Conservation (phyloP, 306 rosid genomes). For the Quercus glauca region DNA sequence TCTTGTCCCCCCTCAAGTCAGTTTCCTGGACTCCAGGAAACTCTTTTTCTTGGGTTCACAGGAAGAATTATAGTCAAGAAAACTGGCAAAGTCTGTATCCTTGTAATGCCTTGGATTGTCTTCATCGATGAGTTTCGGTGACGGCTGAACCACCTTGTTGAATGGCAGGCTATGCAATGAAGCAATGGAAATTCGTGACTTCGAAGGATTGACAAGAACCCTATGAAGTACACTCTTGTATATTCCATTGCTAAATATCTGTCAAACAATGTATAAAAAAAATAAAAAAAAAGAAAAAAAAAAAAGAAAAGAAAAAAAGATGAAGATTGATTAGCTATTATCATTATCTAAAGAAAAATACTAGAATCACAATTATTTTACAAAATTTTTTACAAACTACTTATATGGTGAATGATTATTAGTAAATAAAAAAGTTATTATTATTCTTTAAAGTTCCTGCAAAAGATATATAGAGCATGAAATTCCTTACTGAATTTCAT, state of each 20-base stretch:
- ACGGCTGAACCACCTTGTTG: slow-evolving; percentile 46
- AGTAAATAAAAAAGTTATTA: no score
- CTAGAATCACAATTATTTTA: no score
- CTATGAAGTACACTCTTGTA: slow-evolving; percentile 88
- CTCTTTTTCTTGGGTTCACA: slow-evolving; percentile 57
- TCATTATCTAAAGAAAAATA: no score
- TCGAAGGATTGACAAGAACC: slow-evolving; percentile 55
- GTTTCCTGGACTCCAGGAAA: slow-evolving; percentile 70
- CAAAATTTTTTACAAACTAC: no score
- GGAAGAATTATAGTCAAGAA: slow-evolving; percentile 52
- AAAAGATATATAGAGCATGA: no score
- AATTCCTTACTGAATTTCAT: not conserved
- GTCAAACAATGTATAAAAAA: not conserved
- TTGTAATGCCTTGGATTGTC: slow-evolving; percentile 57
- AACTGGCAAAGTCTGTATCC: slow-evolving; percentile 60
- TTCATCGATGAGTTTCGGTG: slow-evolving; percentile 54
- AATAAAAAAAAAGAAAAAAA: no score
- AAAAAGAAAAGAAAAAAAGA: no score
- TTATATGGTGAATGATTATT: no score
- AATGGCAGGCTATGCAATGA: slow-evolving; percentile 65
- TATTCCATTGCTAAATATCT: slow-evolving; percentile 88
- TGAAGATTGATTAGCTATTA: not conserved
- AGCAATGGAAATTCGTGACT: slow-evolving; percentile 60
- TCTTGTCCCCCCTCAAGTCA: slow-evolving; percentile 16
- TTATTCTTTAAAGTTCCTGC: no score